Base-by-base conservation (phyloP, 2,329 filamentous ascomycete species). In the Sporothrix pallida region DNA sequence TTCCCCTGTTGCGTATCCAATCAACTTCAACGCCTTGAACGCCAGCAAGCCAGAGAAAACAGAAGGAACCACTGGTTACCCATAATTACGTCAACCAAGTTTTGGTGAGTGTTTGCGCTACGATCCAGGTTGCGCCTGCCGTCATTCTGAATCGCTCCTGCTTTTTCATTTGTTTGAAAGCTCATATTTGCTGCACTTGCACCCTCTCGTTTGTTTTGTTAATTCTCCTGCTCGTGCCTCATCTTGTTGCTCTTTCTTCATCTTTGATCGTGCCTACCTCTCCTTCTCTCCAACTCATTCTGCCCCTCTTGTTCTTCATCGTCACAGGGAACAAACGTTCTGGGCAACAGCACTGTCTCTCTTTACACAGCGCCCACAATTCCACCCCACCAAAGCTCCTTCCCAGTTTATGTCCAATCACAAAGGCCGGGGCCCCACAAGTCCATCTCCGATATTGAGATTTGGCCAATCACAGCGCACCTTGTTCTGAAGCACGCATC, bases 341-440 rank as follows among this genome's bases (percentile, higher is more conserved):
- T 69, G 20, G 67, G 26, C 46, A 56, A 54, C n/a, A 60, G 56
- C 54, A 44, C 58, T 54, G 54, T 72, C 52, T 52, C 52, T 54
- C 26, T 56, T 72, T 67, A n/a, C 46, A 48, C 58, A 71, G 37
- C 60, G 68, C 68, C 62, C 68, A 52, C 70, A 68, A 26, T 48
- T 54, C 31, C 31, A 54, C 68, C 74, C 74, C 74, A 67, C 71
- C 71, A 72, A 71, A 73, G 74, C 72, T 75, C 52, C 26, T 13
- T 42, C 58, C 31, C 42, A 44, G 62, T 67, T 67, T 52, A 13
- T n/a, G 9, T 46, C 74, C 62, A 73, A 73, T 71, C 60, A 60
- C 44, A 31, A 26, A 23, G 48, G 37, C 46, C 46, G 50, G n/a
- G 26, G 63, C 56, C 70, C 74, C 70, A 65, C 20, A 68, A 54